A percentile compares a stretch with the other conserved stretches of the same genome.
Conservation (phyloP, 2,329 filamentous ascomycete species). For the Penicillium fuscoglaucum region DNA sequence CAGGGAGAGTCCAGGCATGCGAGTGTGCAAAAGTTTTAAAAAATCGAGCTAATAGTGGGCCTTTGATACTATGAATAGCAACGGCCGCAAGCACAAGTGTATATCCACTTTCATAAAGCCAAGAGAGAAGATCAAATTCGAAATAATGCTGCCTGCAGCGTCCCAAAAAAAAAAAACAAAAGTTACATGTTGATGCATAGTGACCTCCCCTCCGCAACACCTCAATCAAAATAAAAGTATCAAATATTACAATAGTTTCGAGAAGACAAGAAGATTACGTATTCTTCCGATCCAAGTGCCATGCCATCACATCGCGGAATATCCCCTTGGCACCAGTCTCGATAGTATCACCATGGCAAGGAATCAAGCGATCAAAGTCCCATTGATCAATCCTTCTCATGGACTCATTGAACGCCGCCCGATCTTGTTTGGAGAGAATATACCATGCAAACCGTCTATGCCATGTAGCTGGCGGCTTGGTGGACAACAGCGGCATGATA, state of each 20-base stretch:
- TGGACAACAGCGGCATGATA: conserved; percentile 57
- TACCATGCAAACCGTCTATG: conserved; percentile 86
- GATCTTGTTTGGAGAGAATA: conserved; percentile 60
- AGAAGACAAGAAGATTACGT: conserved; percentile 5
- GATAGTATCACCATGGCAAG: conserved; percentile 91
- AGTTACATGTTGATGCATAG: not conserved
- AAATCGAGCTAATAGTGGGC: not conserved
- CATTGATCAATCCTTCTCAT: conserved; percentile 69
- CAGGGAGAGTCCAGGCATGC: not conserved
- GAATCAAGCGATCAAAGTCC: conserved; percentile 83
- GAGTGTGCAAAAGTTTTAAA: not conserved
- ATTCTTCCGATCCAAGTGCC: conserved; percentile 63
- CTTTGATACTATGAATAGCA: conserved; percentile 5
- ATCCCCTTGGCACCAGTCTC: conserved; percentile 71
- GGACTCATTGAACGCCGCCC: conserved; percentile 68
- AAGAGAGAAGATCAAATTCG: not conserved
- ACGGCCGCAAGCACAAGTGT: not conserved
- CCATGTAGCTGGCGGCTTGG: conserved; percentile 63
- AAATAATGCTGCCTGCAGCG: conserved; percentile 7
- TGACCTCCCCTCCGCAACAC: not conserved
- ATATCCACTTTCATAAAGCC: not conserved
- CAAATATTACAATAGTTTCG: not conserved
- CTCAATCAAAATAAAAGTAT: not conserved
- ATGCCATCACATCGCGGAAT: conserved; percentile 76
- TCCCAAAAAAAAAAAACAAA: not conserved